These are phyloP conservation scores for Parachlorella kessleri DNA, from an alignment of 139 green algal genomes.

Conservation along the genomic window DNA sequence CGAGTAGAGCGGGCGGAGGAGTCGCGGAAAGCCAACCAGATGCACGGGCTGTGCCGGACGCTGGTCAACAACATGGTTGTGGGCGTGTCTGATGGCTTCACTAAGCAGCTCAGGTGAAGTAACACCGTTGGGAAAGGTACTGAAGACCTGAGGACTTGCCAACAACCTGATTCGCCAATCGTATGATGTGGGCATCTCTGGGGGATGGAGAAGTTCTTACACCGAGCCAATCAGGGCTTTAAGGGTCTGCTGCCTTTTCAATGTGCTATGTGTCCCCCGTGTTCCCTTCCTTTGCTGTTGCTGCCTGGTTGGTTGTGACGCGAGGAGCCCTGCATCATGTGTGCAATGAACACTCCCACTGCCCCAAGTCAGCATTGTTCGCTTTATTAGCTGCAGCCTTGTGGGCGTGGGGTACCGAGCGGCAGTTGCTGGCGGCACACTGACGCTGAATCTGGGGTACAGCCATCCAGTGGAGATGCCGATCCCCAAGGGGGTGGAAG, in stretches of 20 bases:
- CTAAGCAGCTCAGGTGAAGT: conserved; percentile 64
- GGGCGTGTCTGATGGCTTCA: conserved; percentile 88
- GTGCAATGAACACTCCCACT: no score
- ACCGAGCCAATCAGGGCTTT: no score
- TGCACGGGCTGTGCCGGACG: conserved; percentile 76
- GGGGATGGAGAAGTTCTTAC: no score
- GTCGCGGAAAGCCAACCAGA: conserved; percentile 50
- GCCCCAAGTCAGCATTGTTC: no score
- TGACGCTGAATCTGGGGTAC: conserved; percentile 94
- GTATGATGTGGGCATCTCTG: no score
- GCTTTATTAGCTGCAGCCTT: background rate
- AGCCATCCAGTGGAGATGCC: conserved; percentile 86
- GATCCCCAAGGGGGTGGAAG: conserved; percentile 83
- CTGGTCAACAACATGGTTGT: conserved; percentile 94
- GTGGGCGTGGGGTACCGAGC: conserved; percentile 91
- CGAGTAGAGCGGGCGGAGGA: conserved; percentile 47
- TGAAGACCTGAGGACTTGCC: no score
- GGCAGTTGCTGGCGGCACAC: conserved; percentile 62
- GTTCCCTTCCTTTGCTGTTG: background rate
- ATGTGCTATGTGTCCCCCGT: no score
- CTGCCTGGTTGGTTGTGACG: conserved; percentile 11
- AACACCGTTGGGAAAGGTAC: no score
- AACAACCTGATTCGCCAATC: no score
- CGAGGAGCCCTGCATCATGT: no score
- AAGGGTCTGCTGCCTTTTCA: no score